A percentile compares a stretch with the other conserved stretches of the same genome.
Evolutionary conservation across 1,284 basidiomycete species (phyloP).

Genomic region (Ustilago hordei): DNA sequence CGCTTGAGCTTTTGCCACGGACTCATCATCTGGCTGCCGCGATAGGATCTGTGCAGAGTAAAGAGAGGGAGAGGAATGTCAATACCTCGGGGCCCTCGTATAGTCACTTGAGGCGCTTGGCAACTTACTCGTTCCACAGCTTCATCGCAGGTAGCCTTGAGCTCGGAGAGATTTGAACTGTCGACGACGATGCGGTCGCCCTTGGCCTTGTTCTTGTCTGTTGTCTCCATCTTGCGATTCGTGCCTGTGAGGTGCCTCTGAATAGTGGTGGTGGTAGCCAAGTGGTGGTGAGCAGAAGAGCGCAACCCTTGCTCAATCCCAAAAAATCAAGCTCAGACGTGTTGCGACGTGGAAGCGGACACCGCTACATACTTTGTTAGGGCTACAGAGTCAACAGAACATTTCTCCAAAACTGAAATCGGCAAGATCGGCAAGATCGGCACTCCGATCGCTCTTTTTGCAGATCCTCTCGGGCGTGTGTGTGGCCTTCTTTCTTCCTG

Average conservation of each 20-base stretch:
- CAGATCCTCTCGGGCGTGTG: too few relatives aligned
- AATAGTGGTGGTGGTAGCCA: background rate
- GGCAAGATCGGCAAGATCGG: background rate
- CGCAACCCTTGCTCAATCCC: background rate
- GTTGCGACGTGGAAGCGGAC: constrained; percentile 17
- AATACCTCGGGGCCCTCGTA: background rate
- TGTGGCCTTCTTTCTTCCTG: background rate
- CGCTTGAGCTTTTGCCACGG: constrained; percentile 13
- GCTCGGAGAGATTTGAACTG: constrained; percentile 59
- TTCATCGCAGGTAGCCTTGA: constrained; percentile 64
- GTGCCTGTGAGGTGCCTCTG: background rate
- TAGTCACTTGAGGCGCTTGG: background rate
- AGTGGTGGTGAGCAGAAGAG: background rate
- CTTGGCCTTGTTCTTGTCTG: constrained; percentile 1
- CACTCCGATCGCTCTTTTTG: too few relatives aligned
- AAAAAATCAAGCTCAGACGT: constrained; percentile 1
- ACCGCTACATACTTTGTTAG: background rate
- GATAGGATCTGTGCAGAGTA: constrained; percentile 23
- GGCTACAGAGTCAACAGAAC: background rate
- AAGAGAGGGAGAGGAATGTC: background rate
- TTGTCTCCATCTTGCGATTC: constrained; percentile 17
- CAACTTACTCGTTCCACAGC: constrained; percentile 58
- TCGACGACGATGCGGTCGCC: constrained; percentile 59
- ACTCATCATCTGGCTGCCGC: constrained; percentile 34
- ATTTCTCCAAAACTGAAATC: too few relatives aligned